These are phyloP conservation scores for Penicillium sp. DNA, from an alignment of 2,329 filamentous ascomycete genomes.

Conservation along the genomic window DNA sequence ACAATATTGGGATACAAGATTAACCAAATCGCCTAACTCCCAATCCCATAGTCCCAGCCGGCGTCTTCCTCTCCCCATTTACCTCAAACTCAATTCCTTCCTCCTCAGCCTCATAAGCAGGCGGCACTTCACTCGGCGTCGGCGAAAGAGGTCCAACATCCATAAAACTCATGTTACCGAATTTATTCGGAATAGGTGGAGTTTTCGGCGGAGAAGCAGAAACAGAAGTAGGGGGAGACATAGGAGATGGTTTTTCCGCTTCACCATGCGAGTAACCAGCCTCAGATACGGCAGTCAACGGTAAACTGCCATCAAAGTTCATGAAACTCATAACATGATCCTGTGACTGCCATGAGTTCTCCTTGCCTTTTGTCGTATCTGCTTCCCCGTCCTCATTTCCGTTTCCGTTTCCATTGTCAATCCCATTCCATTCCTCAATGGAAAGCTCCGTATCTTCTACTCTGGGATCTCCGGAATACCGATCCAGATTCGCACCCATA, in stretches of 20 bases:
- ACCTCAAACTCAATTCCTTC: background rate
- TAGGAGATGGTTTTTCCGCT: background rate
- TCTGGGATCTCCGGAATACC: background rate
- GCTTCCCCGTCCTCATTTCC: background rate
- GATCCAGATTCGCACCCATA: slow-evolving; percentile 27
- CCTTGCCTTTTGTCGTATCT: background rate
- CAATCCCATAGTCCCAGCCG: slow-evolving; percentile 7
- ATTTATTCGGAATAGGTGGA: background rate
- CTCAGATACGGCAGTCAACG: background rate
- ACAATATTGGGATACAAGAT: background rate
- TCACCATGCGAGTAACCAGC: background rate
- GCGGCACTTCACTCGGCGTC: slow-evolving; percentile 6
- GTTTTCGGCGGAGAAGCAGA: background rate
- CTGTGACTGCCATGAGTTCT: background rate
- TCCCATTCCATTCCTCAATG: background rate
- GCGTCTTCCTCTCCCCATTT: slow-evolving; percentile 12
- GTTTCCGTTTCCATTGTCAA: background rate
- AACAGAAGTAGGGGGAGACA: background rate
- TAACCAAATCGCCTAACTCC: background rate
- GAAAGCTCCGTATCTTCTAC: background rate
- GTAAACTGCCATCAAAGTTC: slow-evolving; percentile 12
- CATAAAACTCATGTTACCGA: background rate
- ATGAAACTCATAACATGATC: slow-evolving; percentile 31
- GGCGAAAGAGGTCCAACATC: background rate
- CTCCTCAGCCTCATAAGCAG: slow-evolving; percentile 15